Conservation (phyloP, 1,139 yeast genomes). For the Hyphopichia pseudoburtonii region DNA sequence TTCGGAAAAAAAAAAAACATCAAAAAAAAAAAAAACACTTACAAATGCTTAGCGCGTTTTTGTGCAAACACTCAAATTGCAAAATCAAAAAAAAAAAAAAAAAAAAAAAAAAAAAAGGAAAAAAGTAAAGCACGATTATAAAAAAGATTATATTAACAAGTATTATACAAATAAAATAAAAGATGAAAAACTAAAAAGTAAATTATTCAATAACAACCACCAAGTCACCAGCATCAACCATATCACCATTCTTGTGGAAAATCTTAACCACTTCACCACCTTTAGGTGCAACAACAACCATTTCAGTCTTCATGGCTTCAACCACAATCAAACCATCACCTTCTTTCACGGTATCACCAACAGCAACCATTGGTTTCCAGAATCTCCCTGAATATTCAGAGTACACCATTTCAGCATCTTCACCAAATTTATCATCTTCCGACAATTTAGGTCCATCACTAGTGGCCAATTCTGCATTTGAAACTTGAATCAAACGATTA, state of each 20-base stretch:
- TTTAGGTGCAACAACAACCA: constrained; percentile 75
- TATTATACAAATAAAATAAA: background rate
- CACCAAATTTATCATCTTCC: constrained; percentile 59
- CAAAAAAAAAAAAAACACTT: background rate
- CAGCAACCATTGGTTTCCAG: constrained; percentile 87
- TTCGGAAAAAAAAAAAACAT: background rate
- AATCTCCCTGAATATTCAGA: constrained; percentile 95
- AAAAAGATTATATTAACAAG: no score
- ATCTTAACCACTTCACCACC: constrained; percentile 79
- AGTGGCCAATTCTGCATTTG: constrained; percentile 72
- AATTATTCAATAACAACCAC: constrained; percentile 67
- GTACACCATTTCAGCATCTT: constrained; percentile 77
- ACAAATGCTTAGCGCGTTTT: background rate
- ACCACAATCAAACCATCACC: constrained; percentile 86
- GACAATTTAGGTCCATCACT: constrained; percentile 38
- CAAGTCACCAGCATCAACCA: constrained; percentile 94
- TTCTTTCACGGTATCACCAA: constrained; percentile 70
- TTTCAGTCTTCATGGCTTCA: constrained; percentile 98
- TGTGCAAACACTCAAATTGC: no score
- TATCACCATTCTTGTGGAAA: constrained; percentile 82
- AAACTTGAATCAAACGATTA: constrained; percentile 75
- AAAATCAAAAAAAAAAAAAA: no score
- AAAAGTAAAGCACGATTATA: no score
- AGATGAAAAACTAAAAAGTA: background rate
- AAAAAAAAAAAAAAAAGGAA: background rate